Evolutionary conservation across 148 eudicot species (phyloP).

Genomic region (Silene latifolia): DNA sequence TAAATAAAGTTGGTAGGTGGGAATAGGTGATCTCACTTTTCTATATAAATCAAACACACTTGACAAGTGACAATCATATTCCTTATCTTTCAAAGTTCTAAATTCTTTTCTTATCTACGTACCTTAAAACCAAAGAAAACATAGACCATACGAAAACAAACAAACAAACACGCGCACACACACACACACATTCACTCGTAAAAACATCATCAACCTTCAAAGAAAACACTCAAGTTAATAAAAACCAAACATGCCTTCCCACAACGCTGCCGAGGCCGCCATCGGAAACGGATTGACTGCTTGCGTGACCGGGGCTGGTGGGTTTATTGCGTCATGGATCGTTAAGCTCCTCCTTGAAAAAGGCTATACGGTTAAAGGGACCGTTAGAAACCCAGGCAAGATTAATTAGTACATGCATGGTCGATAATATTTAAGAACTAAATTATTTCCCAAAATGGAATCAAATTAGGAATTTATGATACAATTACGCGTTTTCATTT

Average conservation of each 20-base stretch:
- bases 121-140: conserved; percentile 16
- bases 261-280: neutral
- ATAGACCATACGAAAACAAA: neutral
- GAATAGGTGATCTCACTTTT: conserved; percentile 10
- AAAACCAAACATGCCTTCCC: conserved; percentile 26
- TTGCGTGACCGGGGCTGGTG: conserved; percentile 96
- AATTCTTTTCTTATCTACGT: neutral
- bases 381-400: conserved; percentile 86
- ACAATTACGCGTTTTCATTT: too few species aligned
- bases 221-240: too few species aligned
- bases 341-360: conserved; percentile 75
- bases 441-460: too few species aligned
- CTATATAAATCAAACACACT: conserved; percentile 25
- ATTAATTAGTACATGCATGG: too few species aligned
- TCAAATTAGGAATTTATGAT: too few species aligned
- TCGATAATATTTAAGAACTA: too few species aligned
- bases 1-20: conserved; percentile 28
- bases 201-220: too few species aligned
- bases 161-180: neutral
- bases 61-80: conserved; percentile 10
- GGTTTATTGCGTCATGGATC: conserved; percentile 91
- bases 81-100: conserved; percentile 18
- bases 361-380: conserved; percentile 81
- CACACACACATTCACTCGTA: too few species aligned
- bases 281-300: conserved; percentile 43